Evolutionary conservation across 1,284 basidiomycete species (phyloP).

Genomic region (Marasmius tenuissimus): DNA sequence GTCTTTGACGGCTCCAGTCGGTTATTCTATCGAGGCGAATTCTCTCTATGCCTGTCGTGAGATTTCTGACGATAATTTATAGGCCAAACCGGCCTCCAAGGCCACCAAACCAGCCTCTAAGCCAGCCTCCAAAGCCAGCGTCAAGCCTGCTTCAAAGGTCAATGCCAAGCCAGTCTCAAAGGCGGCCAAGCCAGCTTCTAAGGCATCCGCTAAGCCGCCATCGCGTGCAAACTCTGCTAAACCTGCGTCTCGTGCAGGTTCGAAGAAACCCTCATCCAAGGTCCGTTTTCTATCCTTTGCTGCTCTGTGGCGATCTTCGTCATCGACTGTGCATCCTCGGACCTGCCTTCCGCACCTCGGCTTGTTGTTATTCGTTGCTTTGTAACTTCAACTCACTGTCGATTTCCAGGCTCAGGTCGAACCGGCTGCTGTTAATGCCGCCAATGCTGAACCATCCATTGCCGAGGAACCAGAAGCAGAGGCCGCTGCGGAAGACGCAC

Average conservation of each 20-base stretch:
- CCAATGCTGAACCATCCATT: constrained; percentile 11
- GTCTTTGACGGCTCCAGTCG: constrained; percentile 32
- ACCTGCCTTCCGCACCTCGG: not conserved
- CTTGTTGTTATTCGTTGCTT: not conserved
- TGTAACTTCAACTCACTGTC: not conserved
- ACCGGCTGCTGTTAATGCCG: constrained; percentile 4
- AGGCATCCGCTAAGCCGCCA: constrained; percentile 38
- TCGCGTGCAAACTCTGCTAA: constrained; percentile 40
- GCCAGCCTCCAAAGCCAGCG: constrained; percentile 16
- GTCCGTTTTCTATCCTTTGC: constrained; percentile 9
- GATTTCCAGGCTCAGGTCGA: constrained; percentile 8
- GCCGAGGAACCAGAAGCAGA: constrained; percentile 14
- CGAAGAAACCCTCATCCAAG: constrained; percentile 40
- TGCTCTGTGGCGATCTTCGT: not conserved
- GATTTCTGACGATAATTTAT: not conserved
- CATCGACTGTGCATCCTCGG: not conserved
- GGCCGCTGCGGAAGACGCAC: constrained; percentile 10
- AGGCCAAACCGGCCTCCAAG: constrained; percentile 23
- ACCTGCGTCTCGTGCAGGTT: constrained; percentile 40
- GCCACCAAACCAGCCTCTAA: constrained; percentile 22
- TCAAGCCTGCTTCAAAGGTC: constrained; percentile 30
- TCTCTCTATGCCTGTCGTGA: not conserved
- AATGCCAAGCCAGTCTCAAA: constrained; percentile 36
- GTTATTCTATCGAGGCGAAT: not conserved
- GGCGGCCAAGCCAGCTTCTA: constrained; percentile 15